Evolutionary conservation across 495 filamentous ascomycete species (phyloP), one percentile per base, ranked within the genome.

Genomic region (Talaromyces thailandensis): DNA sequence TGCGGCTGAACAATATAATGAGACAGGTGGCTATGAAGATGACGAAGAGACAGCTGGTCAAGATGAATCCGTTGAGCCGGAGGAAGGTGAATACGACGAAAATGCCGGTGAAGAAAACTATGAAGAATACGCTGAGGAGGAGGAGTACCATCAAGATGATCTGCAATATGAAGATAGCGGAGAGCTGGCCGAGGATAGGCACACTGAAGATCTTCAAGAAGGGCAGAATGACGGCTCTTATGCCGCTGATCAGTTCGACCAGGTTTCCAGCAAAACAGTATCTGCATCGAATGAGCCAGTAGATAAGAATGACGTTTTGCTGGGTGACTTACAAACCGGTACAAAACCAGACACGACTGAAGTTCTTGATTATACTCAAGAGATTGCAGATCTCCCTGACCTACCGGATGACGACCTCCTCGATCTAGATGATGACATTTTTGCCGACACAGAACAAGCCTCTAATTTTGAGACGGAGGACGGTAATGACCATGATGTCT

Each of bases 341-440:
- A 51, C 37, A 24, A 48, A 52, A 16, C 52, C 26, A 51, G 37
- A 28, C 25, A 3, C 23, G 14, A n/a, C 53, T 29, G 55, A 37
- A 25, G 40, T 4, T 16, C 12, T 25, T 32, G 53, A 37, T 37
- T 9, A 50, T 58, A 11, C 24, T n/a, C 26, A 57, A 21, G 65
- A 64, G 6, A 60, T 66, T 37, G 61, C 61, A 40, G 35, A 56
- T 51, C 63, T 66, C 14, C 64, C 66, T 26, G 66, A 71, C 12
- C 66, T 68, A 25, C 67, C 67, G 53, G 62, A 63, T 66, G 67
- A 75, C 67, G 68, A 75, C 60, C 60, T 74, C 29, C 65, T 76
- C 57, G 72, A 63, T 56, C 67, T 69, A 43, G 64, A 67, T 52
- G 72, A 73, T 51, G 71, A 76, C 31, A 25, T 72, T n/a, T 62